These are phyloP conservation scores for Fusarium phyllophilum DNA, from an alignment of 2,329 filamentous ascomycete species.

Conservation along the genomic window DNA sequence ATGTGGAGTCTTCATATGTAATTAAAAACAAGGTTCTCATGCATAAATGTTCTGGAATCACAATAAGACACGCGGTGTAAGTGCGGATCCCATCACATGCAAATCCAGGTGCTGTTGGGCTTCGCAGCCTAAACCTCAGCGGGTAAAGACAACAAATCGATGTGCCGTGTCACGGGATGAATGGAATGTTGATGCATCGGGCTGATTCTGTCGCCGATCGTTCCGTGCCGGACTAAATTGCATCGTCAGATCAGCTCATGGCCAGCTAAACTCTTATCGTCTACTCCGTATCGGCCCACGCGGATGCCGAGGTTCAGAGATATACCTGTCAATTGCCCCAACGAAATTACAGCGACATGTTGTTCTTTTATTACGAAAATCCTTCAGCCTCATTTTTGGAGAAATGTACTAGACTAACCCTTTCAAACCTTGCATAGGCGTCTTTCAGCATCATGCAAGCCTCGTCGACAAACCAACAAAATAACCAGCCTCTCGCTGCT, in stretches of 20 bases:
- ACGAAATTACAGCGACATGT: not conserved
- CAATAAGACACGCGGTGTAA: not conserved
- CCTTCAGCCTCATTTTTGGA: not conserved
- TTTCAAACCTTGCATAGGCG: no score
- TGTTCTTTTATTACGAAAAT: not conserved
- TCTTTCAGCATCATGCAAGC: constrained; percentile 11
- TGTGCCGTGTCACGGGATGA: not conserved
- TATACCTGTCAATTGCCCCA: not conserved
- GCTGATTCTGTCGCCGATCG: not conserved
- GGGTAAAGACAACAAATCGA: not conserved
- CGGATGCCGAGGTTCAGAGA: constrained; percentile 17
- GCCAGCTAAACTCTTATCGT: not conserved
- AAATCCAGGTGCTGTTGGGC: not conserved
- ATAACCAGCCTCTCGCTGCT: not conserved
- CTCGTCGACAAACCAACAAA: not conserved
- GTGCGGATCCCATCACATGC: constrained; percentile 14
- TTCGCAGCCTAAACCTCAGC: not conserved
- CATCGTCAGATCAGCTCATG: constrained; percentile 18
- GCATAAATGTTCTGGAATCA: constrained; percentile 5
- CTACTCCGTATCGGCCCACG: constrained; percentile 8
- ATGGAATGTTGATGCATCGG: not conserved
- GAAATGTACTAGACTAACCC: not conserved
- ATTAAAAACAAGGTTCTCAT: not conserved
- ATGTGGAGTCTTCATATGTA: not conserved
- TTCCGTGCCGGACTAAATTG: not conserved